A percentile compares a stretch with the other conserved stretches of the same genome.
phyloP scores from a whole-genome alignment of 2,329 filamentous ascomycete species.

The Xylariales sp. region DNA sequence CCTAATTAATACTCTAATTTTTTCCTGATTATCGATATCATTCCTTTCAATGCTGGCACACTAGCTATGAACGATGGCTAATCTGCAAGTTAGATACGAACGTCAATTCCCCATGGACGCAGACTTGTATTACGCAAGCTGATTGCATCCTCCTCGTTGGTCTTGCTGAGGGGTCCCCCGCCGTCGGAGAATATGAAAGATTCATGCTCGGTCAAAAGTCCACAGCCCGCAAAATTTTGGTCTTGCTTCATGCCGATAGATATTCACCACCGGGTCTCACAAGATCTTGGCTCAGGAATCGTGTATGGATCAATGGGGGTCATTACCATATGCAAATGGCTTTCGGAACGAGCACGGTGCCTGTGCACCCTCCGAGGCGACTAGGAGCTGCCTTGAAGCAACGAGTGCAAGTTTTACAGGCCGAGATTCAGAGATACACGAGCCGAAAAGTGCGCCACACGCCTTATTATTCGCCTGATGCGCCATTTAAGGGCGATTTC shows the following conservation, averaged over 20 bases:
- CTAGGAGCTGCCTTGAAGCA: slow-evolving; percentile 86
- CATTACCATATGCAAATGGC: slow-evolving; percentile 98
- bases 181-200: slow-evolving; percentile 92
- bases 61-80: too few species aligned
- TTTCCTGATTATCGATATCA: slow-evolving; percentile 62
- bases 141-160: slow-evolving; percentile 94
- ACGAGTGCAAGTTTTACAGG: slow-evolving; percentile 87
- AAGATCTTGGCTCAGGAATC: slow-evolving; percentile 82
- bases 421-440: slow-evolving; percentile 97
- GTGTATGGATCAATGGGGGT: slow-evolving; percentile 96
- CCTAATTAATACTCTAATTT: slow-evolving; percentile 61
- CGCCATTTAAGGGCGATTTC: slow-evolving; percentile 93
- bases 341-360: slow-evolving; percentile 70
- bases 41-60: too few species aligned
- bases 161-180: slow-evolving; percentile 81
- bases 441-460: slow-evolving; percentile 86
- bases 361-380: slow-evolving; percentile 70
- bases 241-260: slow-evolving; percentile 82
- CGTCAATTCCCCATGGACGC: slow-evolving; percentile 96
- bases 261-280: slow-evolving; percentile 84
- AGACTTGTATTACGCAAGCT: slow-evolving; percentile 94
- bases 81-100: slow-evolving; percentile 78
- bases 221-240: slow-evolving; percentile 87
- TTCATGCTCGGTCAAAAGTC: slow-evolving; percentile 97
- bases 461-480: slow-evolving; percentile 84